Evolutionary conservation across 1,284 basidiomycete species (phyloP).

Genomic region (Pyrrhoderma noxium): DNA sequence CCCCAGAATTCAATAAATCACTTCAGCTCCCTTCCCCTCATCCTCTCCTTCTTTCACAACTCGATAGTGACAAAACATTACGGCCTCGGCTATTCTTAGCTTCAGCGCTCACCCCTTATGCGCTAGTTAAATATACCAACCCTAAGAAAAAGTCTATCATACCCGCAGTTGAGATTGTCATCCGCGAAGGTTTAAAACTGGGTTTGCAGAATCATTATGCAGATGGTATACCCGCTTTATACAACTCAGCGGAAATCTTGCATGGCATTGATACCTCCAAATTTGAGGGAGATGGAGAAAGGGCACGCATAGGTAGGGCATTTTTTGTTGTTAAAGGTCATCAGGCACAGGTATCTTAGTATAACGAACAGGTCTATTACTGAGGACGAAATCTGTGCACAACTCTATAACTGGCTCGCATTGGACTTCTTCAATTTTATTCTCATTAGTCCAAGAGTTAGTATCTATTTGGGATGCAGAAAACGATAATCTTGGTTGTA

Average conservation of each 20-base stretch:
- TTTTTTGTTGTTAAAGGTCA: neutral
- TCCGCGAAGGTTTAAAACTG: slow-evolving; percentile 79
- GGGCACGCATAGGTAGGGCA: slow-evolving; percentile 52
- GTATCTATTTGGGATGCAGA: slow-evolving; percentile 43
- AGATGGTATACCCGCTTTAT: slow-evolving; percentile 67
- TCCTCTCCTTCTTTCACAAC: slow-evolving; percentile 36
- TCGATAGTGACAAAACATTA: slow-evolving; percentile 34
- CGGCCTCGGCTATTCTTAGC: slow-evolving; percentile 68
- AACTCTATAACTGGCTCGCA: slow-evolving; percentile 53
- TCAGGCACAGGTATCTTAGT: neutral
- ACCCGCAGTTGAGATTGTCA: slow-evolving; percentile 58
- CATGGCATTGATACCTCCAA: slow-evolving; percentile 33
- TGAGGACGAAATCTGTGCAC: slow-evolving; percentile 63
- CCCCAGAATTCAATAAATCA: slow-evolving; percentile 24
- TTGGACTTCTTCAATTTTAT: slow-evolving; percentile 69
- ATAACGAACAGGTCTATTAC: slow-evolving; percentile 44
- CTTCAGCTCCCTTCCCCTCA: slow-evolving; percentile 32
- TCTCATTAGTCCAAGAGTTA: slow-evolving; percentile 71
- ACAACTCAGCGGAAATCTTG: slow-evolving; percentile 47
- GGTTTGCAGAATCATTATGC: slow-evolving; percentile 74
- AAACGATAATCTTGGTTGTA: slow-evolving; percentile 44
- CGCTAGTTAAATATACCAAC: slow-evolving; percentile 50
- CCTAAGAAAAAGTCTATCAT: slow-evolving; percentile 51
- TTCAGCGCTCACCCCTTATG: slow-evolving; percentile 59
- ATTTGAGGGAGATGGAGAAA: slow-evolving; percentile 36